Base-by-base conservation (phyloP, 1,284 basidiomycete genomes). In the Hortiboletus rubellus region DNA sequence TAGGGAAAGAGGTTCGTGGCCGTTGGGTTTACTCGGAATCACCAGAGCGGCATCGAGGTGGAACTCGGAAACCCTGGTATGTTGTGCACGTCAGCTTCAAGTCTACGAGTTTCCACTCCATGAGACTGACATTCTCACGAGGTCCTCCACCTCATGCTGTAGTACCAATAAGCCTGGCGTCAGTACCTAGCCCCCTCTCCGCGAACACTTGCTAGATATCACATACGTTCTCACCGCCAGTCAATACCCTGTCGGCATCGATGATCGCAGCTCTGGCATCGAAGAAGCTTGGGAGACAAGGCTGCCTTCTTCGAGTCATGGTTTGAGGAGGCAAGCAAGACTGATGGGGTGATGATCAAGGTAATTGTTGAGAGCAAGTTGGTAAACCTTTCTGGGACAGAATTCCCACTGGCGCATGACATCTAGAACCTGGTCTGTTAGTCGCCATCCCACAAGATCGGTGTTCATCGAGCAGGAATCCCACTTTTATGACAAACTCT, bases 71-170 rank as follows among this genome's bases (percentile, higher is more conserved):
- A 44, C 68, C 70, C 70, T 71, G 40, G 27, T 36, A 43, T 8
- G 7, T 22, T 27, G 5, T 30, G n/a, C 38, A 41, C 22, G 42
- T 55, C 24, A 65, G 49, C 38, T 7, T 2, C 5, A 46, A 9
- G 3, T 1, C 5, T 18, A 22, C 9, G 37, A 51, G 27, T 9
- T 3, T 27, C 51, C 17, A 2, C 12, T 14, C 27, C 12, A 15
- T 3, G 3, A 18, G 18, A 74, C 76, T 62, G 59, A 77, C 84
- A 60, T 86, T 75, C 11, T 76, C 81, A 55, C 87, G 77, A 55
- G 85, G 72, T 64, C 93, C 94, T 80, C 92, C 92, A 65, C 94
- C 94, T 94, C 94, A 96, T 15, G 92, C 93, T 9, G 91, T 92
- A 61, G 84, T 79, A 45, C 91, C 89, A 40, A 83, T 76, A 44